Percentiles rank a stretch among this genome's conserved stretches.
Conservation (phyloP, 768 basidiomycete species). For the Calocybe gangraenosa region DNA sequence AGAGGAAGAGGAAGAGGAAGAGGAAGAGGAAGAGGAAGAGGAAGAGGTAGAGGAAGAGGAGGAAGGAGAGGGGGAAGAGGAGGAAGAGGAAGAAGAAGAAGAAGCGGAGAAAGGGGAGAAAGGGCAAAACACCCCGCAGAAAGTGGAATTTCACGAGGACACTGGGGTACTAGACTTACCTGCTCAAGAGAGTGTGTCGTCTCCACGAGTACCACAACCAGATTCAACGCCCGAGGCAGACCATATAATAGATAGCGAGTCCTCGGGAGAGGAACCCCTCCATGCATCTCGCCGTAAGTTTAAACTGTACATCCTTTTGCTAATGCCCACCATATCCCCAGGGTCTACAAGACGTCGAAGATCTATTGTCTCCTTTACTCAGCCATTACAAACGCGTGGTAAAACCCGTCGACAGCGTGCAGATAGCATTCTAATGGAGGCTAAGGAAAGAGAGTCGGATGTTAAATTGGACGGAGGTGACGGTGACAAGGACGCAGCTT, state of each 20-base stretch:
- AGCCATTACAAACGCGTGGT: slow-evolving; percentile 22
- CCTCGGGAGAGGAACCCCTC: slow-evolving; percentile 30
- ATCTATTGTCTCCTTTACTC: slow-evolving; percentile 27
- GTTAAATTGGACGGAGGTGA: slow-evolving; percentile 19
- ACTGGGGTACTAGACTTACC: slow-evolving; percentile 1
- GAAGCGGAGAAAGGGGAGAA: slow-evolving; percentile 13
- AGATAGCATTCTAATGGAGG: slow-evolving; percentile 6
- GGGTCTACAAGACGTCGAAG: slow-evolving; percentile 39
- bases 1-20: slow-evolving; percentile 13
- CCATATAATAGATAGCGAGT: slow-evolving; percentile 15
- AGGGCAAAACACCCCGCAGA: too few relatives aligned
- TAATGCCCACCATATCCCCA: slow-evolving; percentile 9
- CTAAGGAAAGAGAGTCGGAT: slow-evolving; percentile 12
- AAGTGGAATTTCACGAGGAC: too few relatives aligned
- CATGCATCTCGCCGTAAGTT: slow-evolving; percentile 31
- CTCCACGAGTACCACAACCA: background rate
- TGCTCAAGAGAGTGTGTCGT: slow-evolving; percentile 1
- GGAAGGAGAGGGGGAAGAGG: slow-evolving; percentile 11
- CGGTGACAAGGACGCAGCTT: slow-evolving; percentile 24
- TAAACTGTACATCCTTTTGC: background rate
- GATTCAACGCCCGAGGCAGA: slow-evolving; percentile 15
- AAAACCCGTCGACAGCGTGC: slow-evolving; percentile 26
- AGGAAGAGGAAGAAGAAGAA: too few relatives aligned
- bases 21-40: slow-evolving; percentile 12
- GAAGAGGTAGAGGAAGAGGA: background rate